Conservation (phyloP, 495 filamentous ascomycete species). For the Lasiosphaeria miniovina region DNA sequence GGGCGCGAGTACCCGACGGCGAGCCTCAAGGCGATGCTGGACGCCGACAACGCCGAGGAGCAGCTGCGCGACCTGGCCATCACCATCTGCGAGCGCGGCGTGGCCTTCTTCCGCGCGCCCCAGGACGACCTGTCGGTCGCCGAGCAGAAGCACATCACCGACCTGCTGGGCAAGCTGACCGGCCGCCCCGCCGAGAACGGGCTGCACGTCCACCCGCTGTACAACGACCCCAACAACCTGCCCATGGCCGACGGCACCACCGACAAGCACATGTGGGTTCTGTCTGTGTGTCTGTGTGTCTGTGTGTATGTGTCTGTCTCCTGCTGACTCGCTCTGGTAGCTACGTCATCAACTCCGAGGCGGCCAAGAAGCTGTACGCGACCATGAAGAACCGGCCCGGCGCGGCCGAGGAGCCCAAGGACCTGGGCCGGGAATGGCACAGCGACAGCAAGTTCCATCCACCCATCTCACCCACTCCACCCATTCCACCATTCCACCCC, state of each 20-base stretch:
- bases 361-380: conserved; percentile 42
- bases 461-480: no score
- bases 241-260: conserved; percentile 40
- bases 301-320: not conserved
- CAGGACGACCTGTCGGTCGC: conserved; percentile 40
- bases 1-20: conserved; percentile 61
- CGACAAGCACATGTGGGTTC: conserved; percentile 34
- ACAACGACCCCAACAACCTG: conserved; percentile 42
- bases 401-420: conserved; percentile 31
- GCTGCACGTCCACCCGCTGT: conserved; percentile 43
- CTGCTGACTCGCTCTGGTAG: conserved; percentile 15
- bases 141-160: conserved; percentile 40
- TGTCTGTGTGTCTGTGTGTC: not conserved
- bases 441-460: conserved; percentile 37
- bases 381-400: conserved; percentile 35
- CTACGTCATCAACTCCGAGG: conserved; percentile 48
- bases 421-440: conserved; percentile 43
- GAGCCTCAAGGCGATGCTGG: conserved; percentile 58
- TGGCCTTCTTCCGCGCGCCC: conserved; percentile 54
- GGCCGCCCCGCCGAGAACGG: conserved; percentile 42
- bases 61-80: conserved; percentile 62
- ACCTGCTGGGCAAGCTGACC: conserved; percentile 38
- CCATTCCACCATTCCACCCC: no score
- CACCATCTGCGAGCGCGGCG: conserved; percentile 54
- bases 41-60: conserved; percentile 63